Evolutionary conservation across 2,329 filamentous ascomycete species (phyloP).

Genomic region (Aureobasidium sp.): DNA sequence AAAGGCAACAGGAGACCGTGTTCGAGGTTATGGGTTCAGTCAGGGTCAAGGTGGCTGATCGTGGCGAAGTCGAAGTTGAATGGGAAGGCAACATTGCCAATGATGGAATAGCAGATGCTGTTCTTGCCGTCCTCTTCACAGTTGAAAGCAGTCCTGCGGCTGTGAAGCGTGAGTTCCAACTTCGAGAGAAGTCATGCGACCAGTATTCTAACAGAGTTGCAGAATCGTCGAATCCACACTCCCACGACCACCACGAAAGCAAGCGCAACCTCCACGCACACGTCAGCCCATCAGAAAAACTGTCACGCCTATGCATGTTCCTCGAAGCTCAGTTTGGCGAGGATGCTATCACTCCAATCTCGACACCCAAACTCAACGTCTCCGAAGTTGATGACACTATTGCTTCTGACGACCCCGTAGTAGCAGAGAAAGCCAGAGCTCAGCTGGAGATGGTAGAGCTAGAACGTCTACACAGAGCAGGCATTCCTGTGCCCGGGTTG

Average conservation of each 20-base stretch:
- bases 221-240: slow-evolving; percentile 37
- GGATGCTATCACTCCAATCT: slow-evolving; percentile 71
- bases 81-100: slow-evolving; percentile 99
- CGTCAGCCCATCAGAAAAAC: slow-evolving; percentile 63
- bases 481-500: slow-evolving; percentile 84
- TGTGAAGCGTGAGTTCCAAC: slow-evolving; percentile 63
- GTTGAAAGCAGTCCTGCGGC: slow-evolving; percentile 92
- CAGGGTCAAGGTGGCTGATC: slow-evolving; percentile 51
- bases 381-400: slow-evolving; percentile 22
- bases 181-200: too few species aligned
- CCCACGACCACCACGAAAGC: slow-evolving; percentile 40
- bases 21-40: slow-evolving; percentile 80
- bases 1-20: slow-evolving; percentile 36
- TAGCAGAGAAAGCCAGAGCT: slow-evolving; percentile 48
- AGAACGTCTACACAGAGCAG: slow-evolving; percentile 68
- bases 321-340: slow-evolving; percentile 92
- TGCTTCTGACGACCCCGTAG: slow-evolving; percentile 36
- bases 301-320: slow-evolving; percentile 86
- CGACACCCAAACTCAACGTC: slow-evolving; percentile 48
- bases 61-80: slow-evolving; percentile 77
- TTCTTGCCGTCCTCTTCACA: slow-evolving; percentile 84
- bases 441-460: slow-evolving; percentile 49
- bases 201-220: not conserved
- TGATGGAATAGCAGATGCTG: slow-evolving; percentile 93
- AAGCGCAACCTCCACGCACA: slow-evolving; percentile 65